Evolutionary conservation across 2,329 filamentous ascomycete species (phyloP).

Genomic region (Hypomyces perniciosus): DNA sequence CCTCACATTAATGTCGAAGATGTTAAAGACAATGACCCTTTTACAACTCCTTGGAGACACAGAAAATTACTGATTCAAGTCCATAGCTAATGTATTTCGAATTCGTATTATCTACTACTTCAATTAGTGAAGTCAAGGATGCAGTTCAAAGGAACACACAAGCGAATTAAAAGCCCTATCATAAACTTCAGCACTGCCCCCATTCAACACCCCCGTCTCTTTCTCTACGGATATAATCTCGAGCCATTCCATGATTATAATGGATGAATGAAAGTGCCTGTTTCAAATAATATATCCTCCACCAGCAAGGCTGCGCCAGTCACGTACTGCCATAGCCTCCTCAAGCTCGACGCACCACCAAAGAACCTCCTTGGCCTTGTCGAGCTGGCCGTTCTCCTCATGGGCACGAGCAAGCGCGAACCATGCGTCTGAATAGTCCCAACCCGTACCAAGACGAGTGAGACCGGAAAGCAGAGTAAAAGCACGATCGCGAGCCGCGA

Average conservation of each 20-base stretch:
- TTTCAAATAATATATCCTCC: slow-evolving; percentile 56
- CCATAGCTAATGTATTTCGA: no score
- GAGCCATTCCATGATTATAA: not conserved
- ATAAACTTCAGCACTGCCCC: no score
- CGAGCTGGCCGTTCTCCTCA: slow-evolving; percentile 76
- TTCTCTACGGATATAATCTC: not conserved
- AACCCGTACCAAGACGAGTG: slow-evolving; percentile 79
- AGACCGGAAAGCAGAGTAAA: slow-evolving; percentile 75
- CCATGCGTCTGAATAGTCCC: slow-evolving; percentile 94
- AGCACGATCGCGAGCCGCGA: slow-evolving; percentile 86
- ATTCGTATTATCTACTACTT: no score
- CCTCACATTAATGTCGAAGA: no score
- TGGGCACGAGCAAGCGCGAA: slow-evolving; percentile 80
- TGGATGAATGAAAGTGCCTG: no score
- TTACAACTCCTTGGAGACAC: no score
- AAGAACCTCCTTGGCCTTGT: slow-evolving; percentile 85
- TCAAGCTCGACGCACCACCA: slow-evolving; percentile 99
- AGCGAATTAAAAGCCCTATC: no score
- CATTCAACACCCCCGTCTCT: not conserved
- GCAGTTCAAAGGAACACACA: no score
- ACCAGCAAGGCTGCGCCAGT: slow-evolving; percentile 66
- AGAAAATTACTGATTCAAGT: no score
- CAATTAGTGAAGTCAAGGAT: no score
- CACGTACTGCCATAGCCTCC: slow-evolving; percentile 71
- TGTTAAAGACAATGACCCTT: no score